phyloP scores from a whole-genome alignment of 768 basidiomycete species.

The Pleurotus eryngii region DNA sequence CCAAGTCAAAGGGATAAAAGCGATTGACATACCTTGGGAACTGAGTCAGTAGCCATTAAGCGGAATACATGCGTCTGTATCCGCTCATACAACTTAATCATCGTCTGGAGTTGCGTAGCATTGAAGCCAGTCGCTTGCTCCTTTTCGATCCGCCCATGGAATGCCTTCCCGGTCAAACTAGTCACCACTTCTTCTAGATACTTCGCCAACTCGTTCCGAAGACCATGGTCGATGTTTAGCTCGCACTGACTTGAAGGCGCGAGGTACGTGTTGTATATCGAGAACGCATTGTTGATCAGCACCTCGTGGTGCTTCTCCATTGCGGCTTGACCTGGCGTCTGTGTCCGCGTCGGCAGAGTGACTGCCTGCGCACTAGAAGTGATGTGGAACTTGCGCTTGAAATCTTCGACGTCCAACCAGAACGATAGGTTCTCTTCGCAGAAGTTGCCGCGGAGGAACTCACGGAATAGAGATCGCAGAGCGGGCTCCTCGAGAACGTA shows the following conservation, averaged over 20 bases:
- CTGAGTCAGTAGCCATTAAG: constrained; percentile 96
- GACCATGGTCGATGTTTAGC: constrained; percentile 96
- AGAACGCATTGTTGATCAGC: constrained; percentile 90
- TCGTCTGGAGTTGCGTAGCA: constrained; percentile 91
- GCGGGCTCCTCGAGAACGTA: constrained; percentile 93
- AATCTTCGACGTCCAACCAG: constrained; percentile 96
- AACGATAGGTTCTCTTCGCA: constrained; percentile 98
- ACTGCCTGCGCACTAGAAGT: constrained; percentile 86
- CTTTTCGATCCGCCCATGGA: constrained; percentile 78
- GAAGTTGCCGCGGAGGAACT: constrained; percentile 90
- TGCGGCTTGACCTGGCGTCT: constrained; percentile 74
- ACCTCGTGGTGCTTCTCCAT: constrained; percentile 98
- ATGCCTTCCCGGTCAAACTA: constrained; percentile 68
- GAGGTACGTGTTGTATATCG: constrained; percentile 92
- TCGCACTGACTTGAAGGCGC: constrained; percentile 95
- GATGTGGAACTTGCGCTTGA: constrained; percentile 93
- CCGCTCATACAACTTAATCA: constrained; percentile 91
- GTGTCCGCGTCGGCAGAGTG: constrained; percentile 32
- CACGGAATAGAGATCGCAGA: constrained; percentile 86
- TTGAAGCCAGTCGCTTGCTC: constrained; percentile 83
- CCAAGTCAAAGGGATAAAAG: constrained; percentile 1
- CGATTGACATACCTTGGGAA: constrained; percentile 74
- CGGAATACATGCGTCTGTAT: constrained; percentile 98
- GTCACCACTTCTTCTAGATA: constrained; percentile 91
- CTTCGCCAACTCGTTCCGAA: constrained; percentile 90